Conservation (phyloP, 176 grass and related monocot species). For the Triticum urartu region DNA sequence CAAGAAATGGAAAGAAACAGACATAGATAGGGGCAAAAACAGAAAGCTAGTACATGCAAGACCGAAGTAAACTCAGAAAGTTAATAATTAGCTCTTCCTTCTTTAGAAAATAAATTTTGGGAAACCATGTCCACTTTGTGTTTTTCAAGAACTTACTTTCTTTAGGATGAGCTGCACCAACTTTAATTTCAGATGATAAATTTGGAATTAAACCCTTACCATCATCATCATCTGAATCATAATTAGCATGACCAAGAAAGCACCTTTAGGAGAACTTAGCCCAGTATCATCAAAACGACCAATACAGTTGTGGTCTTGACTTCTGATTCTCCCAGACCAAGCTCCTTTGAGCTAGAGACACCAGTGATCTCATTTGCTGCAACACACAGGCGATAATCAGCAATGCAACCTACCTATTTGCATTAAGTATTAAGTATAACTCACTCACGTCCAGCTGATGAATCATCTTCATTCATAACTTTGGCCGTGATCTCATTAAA, state of each 20-base stretch:
- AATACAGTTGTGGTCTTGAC: constrained; percentile 31
- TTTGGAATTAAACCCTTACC: constrained; percentile 32
- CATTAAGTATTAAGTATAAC: constrained; percentile 18
- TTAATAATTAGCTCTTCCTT: no score
- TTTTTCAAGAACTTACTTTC: no score
- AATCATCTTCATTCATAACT: background rate
- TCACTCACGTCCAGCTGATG: background rate
- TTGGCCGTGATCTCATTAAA: constrained; percentile 84
- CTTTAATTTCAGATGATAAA: constrained; percentile 32
- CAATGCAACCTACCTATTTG: background rate
- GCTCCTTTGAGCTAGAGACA: no score
- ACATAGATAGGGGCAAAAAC: no score
- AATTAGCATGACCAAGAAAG: constrained; percentile 90
- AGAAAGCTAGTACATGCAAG: no score
- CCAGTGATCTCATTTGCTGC: no score
- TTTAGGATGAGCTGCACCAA: background rate
- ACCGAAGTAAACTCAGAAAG: no score
- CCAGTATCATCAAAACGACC: constrained; percentile 28
- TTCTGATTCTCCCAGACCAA: constrained; percentile 20
- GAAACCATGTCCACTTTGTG: no score
- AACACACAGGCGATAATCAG: no score
- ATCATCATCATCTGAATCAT: constrained; percentile 77
- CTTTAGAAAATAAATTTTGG: no score
- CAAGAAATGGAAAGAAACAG: no score
- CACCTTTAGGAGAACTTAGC: constrained; percentile 42